Base-by-base conservation (phyloP, 345 rosid species). In the Salix purpurea region DNA sequence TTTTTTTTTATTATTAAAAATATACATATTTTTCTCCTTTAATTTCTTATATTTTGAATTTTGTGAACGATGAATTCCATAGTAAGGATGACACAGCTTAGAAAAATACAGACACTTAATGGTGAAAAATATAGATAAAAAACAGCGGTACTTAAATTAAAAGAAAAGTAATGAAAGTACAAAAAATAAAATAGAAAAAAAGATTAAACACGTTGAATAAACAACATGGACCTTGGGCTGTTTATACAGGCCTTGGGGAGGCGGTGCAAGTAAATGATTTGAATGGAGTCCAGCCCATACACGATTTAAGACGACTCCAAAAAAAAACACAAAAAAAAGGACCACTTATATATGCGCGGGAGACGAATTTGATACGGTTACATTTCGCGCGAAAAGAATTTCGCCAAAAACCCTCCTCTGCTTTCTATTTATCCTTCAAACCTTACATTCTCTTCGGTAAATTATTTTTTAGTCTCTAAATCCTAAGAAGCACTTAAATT, bases 331-430 rank as follows among this genome's bases (percentile, higher is more conserved):
- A 23, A 11, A 23, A n/a, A 58, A 7, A 2, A 10, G 2, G 23
- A 42, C 46, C 14, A 42, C 1, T 42, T 42, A 18, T 18, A 50
- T 8, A 68, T 65, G 61, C 78, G 84, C 84, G 89, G 85, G 89
- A 82, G 85, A 44, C 56, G 69, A 83, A 70, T 37, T 74, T 69
- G 26, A 34, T 24, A 5, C 79, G 76, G 54, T 15, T 69, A 26
- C 13, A 69, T 77, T 87, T 89, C 88, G 85, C 92, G 88, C 79
- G 37, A 54, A 80, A 75, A 75, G 23, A 32, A 26, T 19, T 36
- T 67, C 70, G n/a, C 28, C 61, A 15, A 8, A 39, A 54, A 2
- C 56, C 37, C 40, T 1, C 42, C 7, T 6, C 56, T 67, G 10
- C 36, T 19, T 23, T 32, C 67, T 36, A 48, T 14, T 65, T 1